Evolutionary conservation across 1,139 yeast species (phyloP).

Genomic region (Suhomyces choctaworum): DNA sequence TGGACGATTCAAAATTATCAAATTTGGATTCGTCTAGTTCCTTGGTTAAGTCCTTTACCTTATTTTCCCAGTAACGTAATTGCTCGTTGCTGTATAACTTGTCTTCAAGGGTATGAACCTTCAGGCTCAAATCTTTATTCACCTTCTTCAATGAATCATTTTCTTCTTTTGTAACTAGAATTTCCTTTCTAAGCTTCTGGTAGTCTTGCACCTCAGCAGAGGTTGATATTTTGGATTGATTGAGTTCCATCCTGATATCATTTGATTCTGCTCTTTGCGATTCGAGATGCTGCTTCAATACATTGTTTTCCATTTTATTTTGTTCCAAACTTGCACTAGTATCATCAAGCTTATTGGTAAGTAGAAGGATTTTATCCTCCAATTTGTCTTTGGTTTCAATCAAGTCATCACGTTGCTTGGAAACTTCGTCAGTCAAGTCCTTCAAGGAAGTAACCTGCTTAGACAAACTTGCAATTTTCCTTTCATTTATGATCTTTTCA

Average conservation of each 20-base stretch:
- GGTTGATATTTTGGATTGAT: conserved; percentile 35
- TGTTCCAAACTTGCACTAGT: conserved; percentile 37
- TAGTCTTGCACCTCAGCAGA: conserved; percentile 37
- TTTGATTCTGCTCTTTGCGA: conserved; percentile 35
- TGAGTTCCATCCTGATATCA: conserved; percentile 37
- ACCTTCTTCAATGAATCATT: conserved; percentile 42
- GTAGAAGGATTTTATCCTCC: conserved; percentile 45
- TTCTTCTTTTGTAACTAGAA: conserved; percentile 43
- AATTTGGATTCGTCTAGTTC: conserved; percentile 34
- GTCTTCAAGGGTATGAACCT: conserved; percentile 39
- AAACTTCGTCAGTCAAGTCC: conserved; percentile 51
- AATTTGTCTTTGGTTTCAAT: conserved; percentile 47
- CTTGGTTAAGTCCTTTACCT: conserved; percentile 31
- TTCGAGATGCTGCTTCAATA: conserved; percentile 40
- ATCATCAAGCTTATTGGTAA: conserved; percentile 47
- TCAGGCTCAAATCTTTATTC: conserved; percentile 36
- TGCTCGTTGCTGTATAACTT: conserved; percentile 49
- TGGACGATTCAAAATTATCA: conserved; percentile 35
- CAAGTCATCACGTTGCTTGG: conserved; percentile 51
- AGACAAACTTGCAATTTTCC: conserved; percentile 46
- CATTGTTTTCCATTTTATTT: conserved; percentile 29
- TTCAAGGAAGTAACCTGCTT: conserved; percentile 55
- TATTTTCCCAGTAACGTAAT: conserved; percentile 47
- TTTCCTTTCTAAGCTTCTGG: conserved; percentile 39
- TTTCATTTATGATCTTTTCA: conserved; percentile 46